Conservation (phyloP, 805 yeast species). For the Kuraishia piskuri region DNA sequence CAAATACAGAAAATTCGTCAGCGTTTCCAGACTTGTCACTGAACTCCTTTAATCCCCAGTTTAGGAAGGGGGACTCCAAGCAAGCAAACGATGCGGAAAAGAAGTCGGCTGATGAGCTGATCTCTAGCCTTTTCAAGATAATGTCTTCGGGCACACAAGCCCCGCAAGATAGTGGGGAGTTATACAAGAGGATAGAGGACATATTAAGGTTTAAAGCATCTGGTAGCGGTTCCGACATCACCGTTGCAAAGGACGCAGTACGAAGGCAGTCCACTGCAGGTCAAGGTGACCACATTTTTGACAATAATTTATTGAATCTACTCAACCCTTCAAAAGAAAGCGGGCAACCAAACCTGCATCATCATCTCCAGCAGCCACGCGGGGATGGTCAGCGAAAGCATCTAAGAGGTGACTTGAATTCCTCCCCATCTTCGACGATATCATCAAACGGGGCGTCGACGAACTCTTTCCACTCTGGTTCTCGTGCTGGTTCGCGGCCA, state of each 20-base stretch:
- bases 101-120: neutral
- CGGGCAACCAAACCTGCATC: neutral
- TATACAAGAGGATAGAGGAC: constrained; percentile 1
- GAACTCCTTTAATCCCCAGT: constrained; percentile 1
- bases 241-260: neutral
- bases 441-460: neutral
- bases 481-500: neutral
- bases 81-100: neutral
- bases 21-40: constrained; percentile 1
- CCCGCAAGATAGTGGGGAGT: constrained; percentile 1
- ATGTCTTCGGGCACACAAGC: neutral
- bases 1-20: neutral
- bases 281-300: neutral
- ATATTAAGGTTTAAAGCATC: neutral
- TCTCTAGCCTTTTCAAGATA: neutral
- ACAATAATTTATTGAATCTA: neutral
- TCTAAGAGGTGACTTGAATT: neutral
- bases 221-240: neutral
- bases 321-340: neutral
- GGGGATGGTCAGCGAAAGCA: neutral
- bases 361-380: neutral
- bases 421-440: neutral
- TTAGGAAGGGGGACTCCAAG: neutral
- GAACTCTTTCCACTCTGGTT: neutral
- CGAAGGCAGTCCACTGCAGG: neutral